These are phyloP conservation scores for Brassica cretica DNA, from an alignment of 345 rosid genomes.

Conservation along the genomic window DNA sequence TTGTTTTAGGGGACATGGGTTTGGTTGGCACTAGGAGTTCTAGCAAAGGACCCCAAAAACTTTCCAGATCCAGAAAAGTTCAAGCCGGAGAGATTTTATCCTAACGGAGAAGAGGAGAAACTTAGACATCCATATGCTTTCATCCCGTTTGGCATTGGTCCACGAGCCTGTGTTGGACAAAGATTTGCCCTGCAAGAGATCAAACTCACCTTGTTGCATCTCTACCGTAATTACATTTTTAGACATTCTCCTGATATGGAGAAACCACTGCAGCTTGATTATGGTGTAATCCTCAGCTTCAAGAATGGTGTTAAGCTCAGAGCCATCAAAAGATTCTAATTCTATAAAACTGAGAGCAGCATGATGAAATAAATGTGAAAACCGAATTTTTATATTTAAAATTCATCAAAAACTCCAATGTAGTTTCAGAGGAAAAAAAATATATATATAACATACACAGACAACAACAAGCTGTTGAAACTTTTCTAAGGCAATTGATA, in stretches of 20 bases:
- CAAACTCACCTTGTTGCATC: conserved; percentile 69
- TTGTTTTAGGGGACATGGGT: conserved; percentile 84
- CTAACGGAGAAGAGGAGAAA: conserved; percentile 75
- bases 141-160: conserved; percentile 92
- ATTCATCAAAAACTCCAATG: conserved; percentile 31
- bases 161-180: conserved; percentile 85
- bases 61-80: conserved; percentile 85
- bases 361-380: conserved; percentile 11
- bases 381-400: conserved; percentile 13
- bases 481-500: conserved; percentile 14
- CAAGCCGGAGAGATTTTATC: conserved; percentile 84
- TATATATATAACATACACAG: conserved; percentile 28
- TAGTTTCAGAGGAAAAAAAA: conserved; percentile 10
- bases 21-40: conserved; percentile 87
- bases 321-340: conserved; percentile 54
- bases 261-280: conserved; percentile 73
- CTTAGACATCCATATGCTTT: conserved; percentile 81
- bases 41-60: conserved; percentile 84
- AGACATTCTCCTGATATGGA: conserved; percentile 82
- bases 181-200: conserved; percentile 77
- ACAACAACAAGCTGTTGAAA: conserved; percentile 69
- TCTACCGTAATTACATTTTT: conserved; percentile 63
- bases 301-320: conserved; percentile 81
- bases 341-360: conserved; percentile 8
- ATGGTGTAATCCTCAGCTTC: conserved; percentile 82